Conservation (phyloP, 2,329 filamentous ascomycete species). For the Cadophora malorum region DNA sequence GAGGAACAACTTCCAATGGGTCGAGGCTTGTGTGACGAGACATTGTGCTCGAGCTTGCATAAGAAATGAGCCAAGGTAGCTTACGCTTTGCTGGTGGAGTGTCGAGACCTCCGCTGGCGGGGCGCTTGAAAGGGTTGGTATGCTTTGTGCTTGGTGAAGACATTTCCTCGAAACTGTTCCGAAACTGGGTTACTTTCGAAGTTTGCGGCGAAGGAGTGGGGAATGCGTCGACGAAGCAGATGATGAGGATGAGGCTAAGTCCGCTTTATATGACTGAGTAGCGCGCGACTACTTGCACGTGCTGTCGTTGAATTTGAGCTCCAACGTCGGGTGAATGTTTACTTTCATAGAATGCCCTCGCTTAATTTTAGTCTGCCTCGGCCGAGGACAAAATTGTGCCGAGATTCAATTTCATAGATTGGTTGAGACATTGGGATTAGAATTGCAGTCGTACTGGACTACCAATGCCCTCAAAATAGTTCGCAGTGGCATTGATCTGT, state of each 20-base stretch:
- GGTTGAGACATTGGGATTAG: too few species aligned
- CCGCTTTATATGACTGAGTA: not conserved
- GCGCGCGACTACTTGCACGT: not conserved
- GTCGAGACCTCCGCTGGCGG: not conserved
- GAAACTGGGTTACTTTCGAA: not conserved
- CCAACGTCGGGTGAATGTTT: not conserved
- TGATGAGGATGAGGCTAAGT: not conserved
- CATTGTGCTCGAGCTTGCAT: slow-evolving; percentile 13
- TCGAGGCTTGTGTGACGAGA: not conserved
- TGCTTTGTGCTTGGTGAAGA: too few species aligned
- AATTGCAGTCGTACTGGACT: too few species aligned
- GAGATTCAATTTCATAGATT: not conserved
- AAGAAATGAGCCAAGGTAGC: not conserved
- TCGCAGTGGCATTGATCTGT: too few species aligned
- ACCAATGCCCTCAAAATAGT: too few species aligned
- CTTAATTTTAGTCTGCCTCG: not conserved
- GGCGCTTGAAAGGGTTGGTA: not conserved
- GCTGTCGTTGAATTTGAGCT: not conserved
- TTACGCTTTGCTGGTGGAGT: not conserved
- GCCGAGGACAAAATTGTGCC: not conserved
- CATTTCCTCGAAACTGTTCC: not conserved
- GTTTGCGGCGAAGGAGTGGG: not conserved
- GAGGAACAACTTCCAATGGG: not conserved
- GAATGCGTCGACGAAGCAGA: not conserved
- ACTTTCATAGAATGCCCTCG: not conserved